Conservation (phyloP, 345 rosid species). For the Dovyalis caffra region DNA sequence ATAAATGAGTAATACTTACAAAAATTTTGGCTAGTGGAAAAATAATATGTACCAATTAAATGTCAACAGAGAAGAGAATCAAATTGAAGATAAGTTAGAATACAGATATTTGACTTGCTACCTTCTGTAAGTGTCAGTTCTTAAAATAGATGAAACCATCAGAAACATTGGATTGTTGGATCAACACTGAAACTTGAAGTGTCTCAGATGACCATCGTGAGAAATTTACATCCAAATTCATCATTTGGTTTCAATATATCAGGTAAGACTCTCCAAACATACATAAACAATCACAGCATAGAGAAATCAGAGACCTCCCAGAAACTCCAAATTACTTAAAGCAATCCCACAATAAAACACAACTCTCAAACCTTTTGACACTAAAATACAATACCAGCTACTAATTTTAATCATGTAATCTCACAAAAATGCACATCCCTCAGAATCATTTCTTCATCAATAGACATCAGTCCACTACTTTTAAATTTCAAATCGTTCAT, state of each 20-base stretch:
- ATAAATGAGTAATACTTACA: no score
- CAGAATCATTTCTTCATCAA: not conserved
- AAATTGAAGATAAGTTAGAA: no score
- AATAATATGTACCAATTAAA: no score
- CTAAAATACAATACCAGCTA: not conserved
- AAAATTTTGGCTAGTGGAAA: no score
- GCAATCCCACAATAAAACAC: not conserved
- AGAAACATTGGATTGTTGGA: slow-evolving; percentile 3
- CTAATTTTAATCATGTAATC: not conserved
- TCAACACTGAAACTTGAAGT: slow-evolving; percentile 2
- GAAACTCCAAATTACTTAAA: not conserved
- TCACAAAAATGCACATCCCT: not conserved
- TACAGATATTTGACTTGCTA: no score
- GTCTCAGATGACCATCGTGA: slow-evolving; percentile 19
- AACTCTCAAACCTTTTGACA: not conserved
- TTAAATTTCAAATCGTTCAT: not conserved
- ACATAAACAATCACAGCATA: not conserved
- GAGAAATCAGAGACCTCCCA: not conserved
- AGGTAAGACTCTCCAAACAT: not conserved
- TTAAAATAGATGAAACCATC: no score
- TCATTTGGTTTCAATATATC: slow-evolving; percentile 5
- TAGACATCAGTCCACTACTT: slow-evolving; percentile 10
- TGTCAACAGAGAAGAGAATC: no score
- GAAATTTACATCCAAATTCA: slow-evolving; percentile 16
- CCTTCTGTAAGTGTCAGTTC: no score